Percentiles rank a stretch among this genome's conserved stretches.
phyloP scores from a whole-genome alignment of 345 rosid species.

The Microcos paniculata region DNA sequence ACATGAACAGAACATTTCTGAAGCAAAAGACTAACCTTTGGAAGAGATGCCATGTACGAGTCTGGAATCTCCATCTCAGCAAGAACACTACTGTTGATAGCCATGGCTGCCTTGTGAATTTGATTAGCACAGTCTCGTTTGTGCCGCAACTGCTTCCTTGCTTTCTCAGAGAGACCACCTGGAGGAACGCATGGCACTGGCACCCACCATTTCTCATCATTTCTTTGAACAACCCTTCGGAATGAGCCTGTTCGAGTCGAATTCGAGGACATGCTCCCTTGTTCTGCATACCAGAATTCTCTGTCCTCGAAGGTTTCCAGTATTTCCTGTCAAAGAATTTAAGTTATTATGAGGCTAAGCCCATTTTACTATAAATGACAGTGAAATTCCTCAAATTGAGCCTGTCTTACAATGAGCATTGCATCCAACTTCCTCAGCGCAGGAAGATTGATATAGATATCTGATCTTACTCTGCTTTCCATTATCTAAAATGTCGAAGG shows the following conservation, averaged over 20 bases:
- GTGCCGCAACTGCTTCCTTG: slow-evolving; percentile 65
- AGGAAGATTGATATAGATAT: slow-evolving; percentile 80
- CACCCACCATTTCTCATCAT: slow-evolving; percentile 98
- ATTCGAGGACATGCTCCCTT: slow-evolving; percentile 70
- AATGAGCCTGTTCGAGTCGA: slow-evolving; percentile 74
- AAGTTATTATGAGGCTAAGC: not conserved
- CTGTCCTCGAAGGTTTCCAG: slow-evolving; percentile 71
- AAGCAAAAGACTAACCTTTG: slow-evolving; percentile 56
- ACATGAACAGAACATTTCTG: not conserved
- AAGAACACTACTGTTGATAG: slow-evolving; percentile 78
- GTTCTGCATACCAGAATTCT: slow-evolving; percentile 95
- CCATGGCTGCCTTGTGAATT: slow-evolving; percentile 96
- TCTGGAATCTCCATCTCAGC: slow-evolving; percentile 92
- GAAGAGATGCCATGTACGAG: slow-evolving; percentile 74
- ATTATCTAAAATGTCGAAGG: slow-evolving; percentile 47
- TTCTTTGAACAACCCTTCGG: slow-evolving; percentile 65
- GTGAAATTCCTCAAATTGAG: not conserved
- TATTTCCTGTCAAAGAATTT: slow-evolving; percentile 58
- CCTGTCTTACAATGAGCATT: slow-evolving; percentile 68
- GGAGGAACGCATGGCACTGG: slow-evolving; percentile 85
- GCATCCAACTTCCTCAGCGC: slow-evolving; percentile 83
- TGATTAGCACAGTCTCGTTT: slow-evolving; percentile 76
- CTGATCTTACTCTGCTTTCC: slow-evolving; percentile 71
- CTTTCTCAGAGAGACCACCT: slow-evolving; percentile 73
- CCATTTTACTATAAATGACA: not conserved